These are phyloP conservation scores for Nothopassalora personata DNA, from an alignment of 2,329 filamentous ascomycete genomes.

Conservation along the genomic window DNA sequence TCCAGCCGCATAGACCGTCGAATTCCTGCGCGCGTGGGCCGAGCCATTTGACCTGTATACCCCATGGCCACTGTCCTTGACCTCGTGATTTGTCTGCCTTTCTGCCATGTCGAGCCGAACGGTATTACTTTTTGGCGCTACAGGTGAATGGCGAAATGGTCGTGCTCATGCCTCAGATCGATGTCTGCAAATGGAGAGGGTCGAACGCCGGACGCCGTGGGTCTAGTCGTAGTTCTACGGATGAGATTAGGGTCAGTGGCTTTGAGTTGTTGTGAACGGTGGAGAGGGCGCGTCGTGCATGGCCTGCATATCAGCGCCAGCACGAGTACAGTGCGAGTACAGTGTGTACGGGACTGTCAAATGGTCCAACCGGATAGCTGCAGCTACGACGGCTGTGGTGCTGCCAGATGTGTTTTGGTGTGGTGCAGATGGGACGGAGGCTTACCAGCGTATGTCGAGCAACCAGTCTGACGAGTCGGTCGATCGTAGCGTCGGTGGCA, in stretches of 20 bases:
- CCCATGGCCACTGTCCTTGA: constrained; percentile 13
- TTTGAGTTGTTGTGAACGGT: background rate
- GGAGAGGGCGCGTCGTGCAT: background rate
- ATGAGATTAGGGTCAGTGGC: background rate
- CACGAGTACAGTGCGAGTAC: background rate
- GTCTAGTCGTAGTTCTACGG: too few relatives aligned
- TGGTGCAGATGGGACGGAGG: background rate
- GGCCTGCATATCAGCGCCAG: background rate
- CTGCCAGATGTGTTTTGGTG: background rate
- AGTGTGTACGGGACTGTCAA: background rate
- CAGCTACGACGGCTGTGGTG: constrained; percentile 10
- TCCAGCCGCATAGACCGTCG: constrained; percentile 10
- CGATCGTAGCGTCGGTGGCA: constrained; percentile 1
- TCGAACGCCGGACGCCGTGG: constrained; percentile 3
- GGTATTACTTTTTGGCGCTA: constrained; percentile 3
- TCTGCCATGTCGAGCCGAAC: constrained; percentile 11
- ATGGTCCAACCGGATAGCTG: background rate
- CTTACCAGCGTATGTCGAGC: constrained; percentile 1
- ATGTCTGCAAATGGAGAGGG: constrained; percentile 9
- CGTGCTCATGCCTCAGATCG: constrained; percentile 7
- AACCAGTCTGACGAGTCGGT: background rate
- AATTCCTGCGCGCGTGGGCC: constrained; percentile 15
- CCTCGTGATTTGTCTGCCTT: constrained; percentile 15
- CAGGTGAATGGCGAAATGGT: constrained; percentile 3
- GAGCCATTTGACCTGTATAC: constrained; percentile 12